Evolutionary conservation across 305 asterid species (phyloP), one percentile per base, ranked within the genome.

Genomic region (Fraxinus nigra): DNA sequence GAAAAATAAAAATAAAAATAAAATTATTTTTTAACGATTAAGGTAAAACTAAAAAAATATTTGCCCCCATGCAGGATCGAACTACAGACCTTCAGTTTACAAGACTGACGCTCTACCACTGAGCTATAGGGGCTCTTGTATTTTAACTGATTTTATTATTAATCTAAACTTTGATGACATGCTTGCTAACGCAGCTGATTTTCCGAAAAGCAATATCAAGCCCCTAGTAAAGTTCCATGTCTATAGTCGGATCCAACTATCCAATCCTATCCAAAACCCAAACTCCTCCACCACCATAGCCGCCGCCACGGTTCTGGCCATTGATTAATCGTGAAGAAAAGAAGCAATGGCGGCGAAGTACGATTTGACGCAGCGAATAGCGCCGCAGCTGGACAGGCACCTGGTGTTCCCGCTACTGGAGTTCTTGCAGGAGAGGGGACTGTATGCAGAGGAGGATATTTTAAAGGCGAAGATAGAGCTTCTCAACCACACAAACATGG

Each of bases 41-140:
- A 54, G 20, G 9, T 5, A 5, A 54, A 54, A 16, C 8, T 54
- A 5, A 48, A 48, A 48, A 4, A 14, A 48, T 0, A 5, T n/a
- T 18, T 92, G 97, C 95, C 97, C 93, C 89, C 96, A 93, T 87
- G 93, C 95, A 92, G 94, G 94, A 92, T 94, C 95, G 95, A 94
- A 93, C 98, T 91, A 33, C 97, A 88, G 97, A 92, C 97, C 97
- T 92, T 88, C 97, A 92, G 96, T 95, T 92, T 92, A 94, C 99
- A 94, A 94, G 99, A 92, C 97, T 91, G 94, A 88, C 97, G 98
- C 98, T 96, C 99, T 95, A 95, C 99, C 98, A 94, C 99, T 92
- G 97, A 95, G 97, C 98, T 94, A 94, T 93, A 92, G 85, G 93
- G 97, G 97, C 98, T 14, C 65, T 87, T 54, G 26, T 1, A 0